Conservation (phyloP, 768 basidiomycete species). For the Lactarius pseudohatsudake region DNA sequence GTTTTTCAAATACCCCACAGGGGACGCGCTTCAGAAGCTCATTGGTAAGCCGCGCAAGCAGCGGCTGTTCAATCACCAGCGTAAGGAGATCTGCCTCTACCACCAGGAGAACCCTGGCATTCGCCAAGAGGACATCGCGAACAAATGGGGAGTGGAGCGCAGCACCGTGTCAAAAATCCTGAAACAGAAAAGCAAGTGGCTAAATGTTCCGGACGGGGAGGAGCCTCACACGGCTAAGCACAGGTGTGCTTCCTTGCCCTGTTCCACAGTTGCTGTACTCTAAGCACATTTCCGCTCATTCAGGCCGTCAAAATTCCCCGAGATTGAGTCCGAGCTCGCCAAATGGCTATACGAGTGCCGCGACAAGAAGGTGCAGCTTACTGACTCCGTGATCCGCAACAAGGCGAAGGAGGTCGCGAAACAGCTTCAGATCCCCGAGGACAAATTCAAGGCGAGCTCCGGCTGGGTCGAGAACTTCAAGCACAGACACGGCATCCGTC, state of each 20-base stretch:
- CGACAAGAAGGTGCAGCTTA: conserved; percentile 49
- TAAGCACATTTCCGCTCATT: conserved; percentile 23
- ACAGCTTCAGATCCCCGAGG: conserved; percentile 54
- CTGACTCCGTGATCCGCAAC: conserved; percentile 62
- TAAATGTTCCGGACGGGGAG: conserved; percentile 62
- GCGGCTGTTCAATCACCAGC: conserved; percentile 71
- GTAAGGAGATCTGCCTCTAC: conserved; percentile 72
- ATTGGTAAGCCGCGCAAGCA: conserved; percentile 60
- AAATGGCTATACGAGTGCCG: conserved; percentile 60
- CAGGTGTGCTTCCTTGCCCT: conserved; percentile 45
- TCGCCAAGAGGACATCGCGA: conserved; percentile 84
- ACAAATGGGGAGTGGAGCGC: conserved; percentile 74
- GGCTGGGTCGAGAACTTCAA: conserved; percentile 96
- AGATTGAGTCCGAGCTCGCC: conserved; percentile 64
- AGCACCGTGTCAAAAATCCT: conserved; percentile 94
- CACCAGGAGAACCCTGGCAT: conserved; percentile 61
- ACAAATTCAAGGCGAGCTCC: conserved; percentile 87
- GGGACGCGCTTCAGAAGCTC: conserved; percentile 28
- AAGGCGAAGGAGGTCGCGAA: conserved; percentile 69
- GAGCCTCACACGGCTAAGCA: conserved; percentile 64
- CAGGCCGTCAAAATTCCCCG: conserved; percentile 80
- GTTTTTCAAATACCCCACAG: conserved; percentile 23
- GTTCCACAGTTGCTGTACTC: conserved; percentile 6
- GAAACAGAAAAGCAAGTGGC: conserved; percentile 81
- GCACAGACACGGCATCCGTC: conserved; percentile 71